These are phyloP conservation scores for Arachis stenosperma DNA, from an alignment of 306 rosid species.

Conservation along the genomic window DNA sequence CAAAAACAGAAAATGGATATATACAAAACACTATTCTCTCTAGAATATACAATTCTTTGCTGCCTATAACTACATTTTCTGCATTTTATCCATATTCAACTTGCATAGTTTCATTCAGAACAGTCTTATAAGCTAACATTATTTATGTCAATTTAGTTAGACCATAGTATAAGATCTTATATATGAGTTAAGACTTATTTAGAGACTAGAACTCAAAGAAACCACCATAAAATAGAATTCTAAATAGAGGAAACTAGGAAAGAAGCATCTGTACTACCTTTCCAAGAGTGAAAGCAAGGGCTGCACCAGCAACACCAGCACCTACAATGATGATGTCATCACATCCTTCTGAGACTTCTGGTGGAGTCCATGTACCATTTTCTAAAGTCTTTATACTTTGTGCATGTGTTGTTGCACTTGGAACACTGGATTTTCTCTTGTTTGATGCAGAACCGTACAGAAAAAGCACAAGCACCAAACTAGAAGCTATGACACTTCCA, in stretches of 20 bases:
- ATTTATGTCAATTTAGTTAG: neutral
- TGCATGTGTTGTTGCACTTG: constrained; percentile 3
- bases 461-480: constrained; percentile 45
- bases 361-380: constrained; percentile 33
- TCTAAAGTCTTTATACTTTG: constrained; percentile 14
- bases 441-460: constrained; percentile 39
- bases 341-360: constrained; percentile 12
- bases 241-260: neutral
- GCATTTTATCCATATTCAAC: neutral
- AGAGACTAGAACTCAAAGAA: neutral
- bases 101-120: neutral
- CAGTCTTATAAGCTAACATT: neutral
- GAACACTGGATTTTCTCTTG: constrained; percentile 39
- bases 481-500: constrained; percentile 53
- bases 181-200: neutral
- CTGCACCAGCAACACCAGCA: constrained; percentile 95
- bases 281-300: constrained; percentile 88
- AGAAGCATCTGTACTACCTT: constrained; percentile 60
- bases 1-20: neutral
- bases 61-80: neutral
- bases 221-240: neutral
- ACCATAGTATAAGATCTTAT: no score
- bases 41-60: neutral
- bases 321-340: constrained; percentile 75
- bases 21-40: neutral